A percentile compares a stretch with the other conserved stretches of the same genome.
Evolutionary conservation across 2,329 filamentous ascomycete species (phyloP).

Genomic region (Lachnellula cervina): DNA sequence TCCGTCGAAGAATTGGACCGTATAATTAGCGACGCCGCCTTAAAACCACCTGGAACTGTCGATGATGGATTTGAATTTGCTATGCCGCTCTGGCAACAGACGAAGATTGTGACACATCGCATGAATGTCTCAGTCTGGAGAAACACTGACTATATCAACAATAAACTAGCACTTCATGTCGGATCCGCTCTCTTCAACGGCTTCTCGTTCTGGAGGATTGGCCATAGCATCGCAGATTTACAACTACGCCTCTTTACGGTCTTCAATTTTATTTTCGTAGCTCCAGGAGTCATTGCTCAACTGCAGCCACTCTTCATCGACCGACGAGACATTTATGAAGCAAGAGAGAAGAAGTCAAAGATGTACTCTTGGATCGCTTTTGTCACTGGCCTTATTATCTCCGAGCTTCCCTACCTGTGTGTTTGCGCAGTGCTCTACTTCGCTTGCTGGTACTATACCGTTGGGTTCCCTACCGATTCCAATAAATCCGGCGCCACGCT

Average conservation of each 20-base stretch:
- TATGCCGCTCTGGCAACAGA: constrained; percentile 44
- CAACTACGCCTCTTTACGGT: constrained; percentile 54
- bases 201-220: constrained; percentile 58
- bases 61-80: constrained; percentile 46
- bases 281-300: constrained; percentile 53
- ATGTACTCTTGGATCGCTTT: constrained; percentile 58
- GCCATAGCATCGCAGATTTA: constrained; percentile 44
- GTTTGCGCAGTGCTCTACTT: constrained; percentile 43
- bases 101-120: constrained; percentile 28
- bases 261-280: constrained; percentile 61
- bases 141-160: constrained; percentile 53
- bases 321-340: constrained; percentile 52
- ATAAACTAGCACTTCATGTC: constrained; percentile 48
- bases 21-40: constrained; percentile 46
- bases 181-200: constrained; percentile 53
- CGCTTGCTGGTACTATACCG: constrained; percentile 54
- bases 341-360: constrained; percentile 56
- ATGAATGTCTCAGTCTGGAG: constrained; percentile 52
- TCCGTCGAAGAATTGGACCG: constrained; percentile 54
- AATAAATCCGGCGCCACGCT: constrained; percentile 47
- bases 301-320: constrained; percentile 55
- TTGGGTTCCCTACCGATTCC: constrained; percentile 43
- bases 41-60: constrained; percentile 30
- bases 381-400: constrained; percentile 46
- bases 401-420: constrained; percentile 43